A percentile compares a stretch with the other conserved stretches of the same genome.
Conservation (phyloP, 2,329 filamentous ascomycete species). For the Trichoderma sp. region DNA sequence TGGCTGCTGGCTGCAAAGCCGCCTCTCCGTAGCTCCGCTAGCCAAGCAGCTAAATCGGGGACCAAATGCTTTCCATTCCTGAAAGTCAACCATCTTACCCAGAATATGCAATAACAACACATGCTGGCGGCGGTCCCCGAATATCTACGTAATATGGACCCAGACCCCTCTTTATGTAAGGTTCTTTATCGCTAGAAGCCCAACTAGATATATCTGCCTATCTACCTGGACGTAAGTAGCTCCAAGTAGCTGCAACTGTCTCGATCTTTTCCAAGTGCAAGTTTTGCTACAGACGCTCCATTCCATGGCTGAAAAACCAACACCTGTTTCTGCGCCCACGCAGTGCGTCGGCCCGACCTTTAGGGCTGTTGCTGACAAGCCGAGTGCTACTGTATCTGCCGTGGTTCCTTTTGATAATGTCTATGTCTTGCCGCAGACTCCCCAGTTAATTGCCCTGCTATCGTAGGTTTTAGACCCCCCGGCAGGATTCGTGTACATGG, state of each 20-base stretch:
- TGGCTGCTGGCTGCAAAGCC: neutral
- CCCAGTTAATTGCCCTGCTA: conserved; percentile 92
- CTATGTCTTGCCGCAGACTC: conserved; percentile 84
- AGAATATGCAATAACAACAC: conserved; percentile 9
- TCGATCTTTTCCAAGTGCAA: neutral
- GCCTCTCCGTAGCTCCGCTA: neutral
- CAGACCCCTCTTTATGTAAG: conserved; percentile 16
- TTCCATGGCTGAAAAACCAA: conserved; percentile 41
- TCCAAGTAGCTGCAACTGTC: neutral
- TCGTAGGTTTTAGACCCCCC: conserved; percentile 64
- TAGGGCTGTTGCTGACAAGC: conserved; percentile 71
- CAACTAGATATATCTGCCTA: conserved; percentile 10
- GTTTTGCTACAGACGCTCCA: neutral
- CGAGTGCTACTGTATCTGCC: conserved; percentile 83
- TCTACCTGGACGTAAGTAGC: neutral
- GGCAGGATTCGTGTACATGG: neutral
- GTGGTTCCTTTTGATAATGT: conserved; percentile 81
- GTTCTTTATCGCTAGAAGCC: conserved; percentile 13
- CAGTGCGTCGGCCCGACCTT: conserved; percentile 79
- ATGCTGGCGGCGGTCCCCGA: conserved; percentile 7
- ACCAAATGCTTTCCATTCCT: conserved; percentile 3
- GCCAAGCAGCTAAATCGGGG: neutral
- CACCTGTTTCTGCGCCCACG: conserved; percentile 34
- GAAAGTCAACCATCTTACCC: neutral
- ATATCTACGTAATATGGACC: conserved; percentile 11